Evolutionary conservation across 2,329 filamentous ascomycete genomes (phyloP).

Genomic region (Ilyonectria robusta): DNA sequence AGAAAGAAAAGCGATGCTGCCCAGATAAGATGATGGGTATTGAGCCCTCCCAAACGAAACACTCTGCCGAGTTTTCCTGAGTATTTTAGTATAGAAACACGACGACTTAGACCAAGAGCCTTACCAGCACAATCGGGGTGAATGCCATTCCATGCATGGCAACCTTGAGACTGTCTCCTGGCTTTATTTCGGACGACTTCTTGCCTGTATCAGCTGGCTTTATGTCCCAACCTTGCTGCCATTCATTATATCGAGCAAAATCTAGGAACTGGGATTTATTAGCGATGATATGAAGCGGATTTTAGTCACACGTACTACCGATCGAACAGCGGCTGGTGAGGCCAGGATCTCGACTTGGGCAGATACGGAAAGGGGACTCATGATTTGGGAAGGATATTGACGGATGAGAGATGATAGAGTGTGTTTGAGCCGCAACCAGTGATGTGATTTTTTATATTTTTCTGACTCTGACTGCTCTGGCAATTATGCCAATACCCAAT

Average conservation of each 20-base stretch:
- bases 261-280: slow-evolving; percentile 31
- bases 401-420: neutral
- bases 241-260: slow-evolving; percentile 34
- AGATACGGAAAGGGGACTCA: neutral
- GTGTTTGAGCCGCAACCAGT: no score
- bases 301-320: slow-evolving; percentile 13
- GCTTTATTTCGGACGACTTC: slow-evolving; percentile 12
- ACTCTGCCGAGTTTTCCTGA: slow-evolving; percentile 25
- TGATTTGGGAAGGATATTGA: neutral
- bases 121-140: slow-evolving; percentile 27
- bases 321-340: slow-evolving; percentile 29
- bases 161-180: slow-evolving; percentile 31
- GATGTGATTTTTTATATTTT: neutral
- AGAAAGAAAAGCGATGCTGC: slow-evolving; percentile 32
- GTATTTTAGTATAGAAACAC: neutral
- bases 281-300: neutral
- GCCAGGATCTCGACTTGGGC: slow-evolving; percentile 33
- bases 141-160: slow-evolving; percentile 30
- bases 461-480: neutral
- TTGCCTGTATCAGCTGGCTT: slow-evolving; percentile 4
- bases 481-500: no score
- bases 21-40: slow-evolving; percentile 17
- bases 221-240: slow-evolving; percentile 36
- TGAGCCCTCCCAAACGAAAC: slow-evolving; percentile 33
- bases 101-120: neutral